These are phyloP conservation scores for Elaeis oleifera DNA, from an alignment of 202 grass and related monocot genomes.

Conservation along the genomic window DNA sequence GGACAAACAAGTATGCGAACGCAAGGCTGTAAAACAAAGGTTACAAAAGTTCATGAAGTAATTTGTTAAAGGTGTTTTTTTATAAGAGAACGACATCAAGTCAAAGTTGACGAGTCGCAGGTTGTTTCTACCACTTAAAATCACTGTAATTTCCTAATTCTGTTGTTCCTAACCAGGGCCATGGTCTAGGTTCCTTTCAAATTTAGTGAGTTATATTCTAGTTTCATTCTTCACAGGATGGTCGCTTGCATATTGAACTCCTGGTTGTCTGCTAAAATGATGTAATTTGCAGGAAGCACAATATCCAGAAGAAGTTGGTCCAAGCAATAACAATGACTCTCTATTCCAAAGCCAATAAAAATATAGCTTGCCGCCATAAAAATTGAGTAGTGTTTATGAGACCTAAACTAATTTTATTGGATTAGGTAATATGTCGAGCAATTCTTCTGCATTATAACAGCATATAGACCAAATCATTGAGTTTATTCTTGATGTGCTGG, in stretches of 20 bases:
- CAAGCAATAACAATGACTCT: slow-evolving; percentile 22
- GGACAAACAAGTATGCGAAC: slow-evolving; percentile 20
- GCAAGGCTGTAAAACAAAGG: slow-evolving; percentile 36
- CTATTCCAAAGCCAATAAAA: too few relatives aligned
- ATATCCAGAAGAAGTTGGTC: slow-evolving; percentile 18
- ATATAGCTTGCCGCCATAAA: neutral
- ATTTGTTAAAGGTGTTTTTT: too few relatives aligned
- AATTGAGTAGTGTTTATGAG: slow-evolving; percentile 2
- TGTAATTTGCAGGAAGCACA: slow-evolving; percentile 39
- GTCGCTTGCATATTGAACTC: too few relatives aligned
- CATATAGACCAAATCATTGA: slow-evolving; percentile 43
- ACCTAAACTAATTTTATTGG: slow-evolving; percentile 5
- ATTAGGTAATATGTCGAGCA: slow-evolving; percentile 34
- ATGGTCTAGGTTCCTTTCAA: too few relatives aligned
- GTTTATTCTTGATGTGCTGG: slow-evolving; percentile 67
- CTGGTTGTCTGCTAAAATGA: too few relatives aligned
- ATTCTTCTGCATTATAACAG: slow-evolving; percentile 4
- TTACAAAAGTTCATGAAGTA: slow-evolving; percentile 22
- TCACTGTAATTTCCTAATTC: too few relatives aligned
- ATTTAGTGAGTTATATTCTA: too few relatives aligned
- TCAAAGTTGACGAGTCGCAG: too few relatives aligned
- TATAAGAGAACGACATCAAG: too few relatives aligned
- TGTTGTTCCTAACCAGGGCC: too few relatives aligned
- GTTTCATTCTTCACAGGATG: too few relatives aligned
- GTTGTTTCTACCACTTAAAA: too few relatives aligned